Evolutionary conservation across 202 grass and related monocot genomes (phyloP).

Genomic region (Elaeis oleifera): DNA sequence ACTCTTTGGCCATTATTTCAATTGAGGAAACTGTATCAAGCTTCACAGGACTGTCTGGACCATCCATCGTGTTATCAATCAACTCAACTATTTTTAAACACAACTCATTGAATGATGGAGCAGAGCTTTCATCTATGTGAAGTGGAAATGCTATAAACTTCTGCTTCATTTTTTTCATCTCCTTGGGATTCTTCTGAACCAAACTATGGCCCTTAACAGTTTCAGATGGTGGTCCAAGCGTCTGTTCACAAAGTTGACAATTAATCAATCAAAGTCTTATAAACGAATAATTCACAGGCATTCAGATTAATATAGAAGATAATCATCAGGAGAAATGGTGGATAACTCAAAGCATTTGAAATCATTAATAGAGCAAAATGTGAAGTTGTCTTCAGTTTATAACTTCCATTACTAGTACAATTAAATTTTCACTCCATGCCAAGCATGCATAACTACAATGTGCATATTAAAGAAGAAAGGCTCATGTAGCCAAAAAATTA

Average conservation of each 20-base stretch:
- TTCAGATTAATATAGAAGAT: not conserved
- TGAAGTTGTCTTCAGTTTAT: too few relatives aligned
- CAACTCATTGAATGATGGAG: conserved; percentile 44
- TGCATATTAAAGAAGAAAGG: not conserved
- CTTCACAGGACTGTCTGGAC: conserved; percentile 39
- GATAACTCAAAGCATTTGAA: not conserved
- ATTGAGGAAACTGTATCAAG: conserved; percentile 72
- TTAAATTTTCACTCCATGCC: too few relatives aligned
- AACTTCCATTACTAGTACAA: too few relatives aligned
- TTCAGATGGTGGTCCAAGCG: conserved; percentile 63
- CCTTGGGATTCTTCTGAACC: conserved; percentile 52
- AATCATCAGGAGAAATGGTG: not conserved
- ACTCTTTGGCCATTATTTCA: conserved; percentile 68
- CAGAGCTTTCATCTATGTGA: conserved; percentile 40
- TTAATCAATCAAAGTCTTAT: conserved; percentile 2
- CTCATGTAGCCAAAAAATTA: conserved; percentile 9
- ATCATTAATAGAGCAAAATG: too few relatives aligned
- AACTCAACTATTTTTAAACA: conserved; percentile 66
- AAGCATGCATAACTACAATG: too few relatives aligned
- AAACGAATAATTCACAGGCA: not conserved
- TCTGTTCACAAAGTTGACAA: conserved; percentile 39
- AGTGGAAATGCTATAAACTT: conserved; percentile 23
- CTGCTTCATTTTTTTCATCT: conserved; percentile 37
- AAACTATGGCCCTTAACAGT: conserved; percentile 44
- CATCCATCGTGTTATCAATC: conserved; percentile 31